Evolutionary conservation across 1,284 basidiomycete species (phyloP), one percentile per base, ranked within the genome.

Genomic region (Phellopilus nigrolimitatus): DNA sequence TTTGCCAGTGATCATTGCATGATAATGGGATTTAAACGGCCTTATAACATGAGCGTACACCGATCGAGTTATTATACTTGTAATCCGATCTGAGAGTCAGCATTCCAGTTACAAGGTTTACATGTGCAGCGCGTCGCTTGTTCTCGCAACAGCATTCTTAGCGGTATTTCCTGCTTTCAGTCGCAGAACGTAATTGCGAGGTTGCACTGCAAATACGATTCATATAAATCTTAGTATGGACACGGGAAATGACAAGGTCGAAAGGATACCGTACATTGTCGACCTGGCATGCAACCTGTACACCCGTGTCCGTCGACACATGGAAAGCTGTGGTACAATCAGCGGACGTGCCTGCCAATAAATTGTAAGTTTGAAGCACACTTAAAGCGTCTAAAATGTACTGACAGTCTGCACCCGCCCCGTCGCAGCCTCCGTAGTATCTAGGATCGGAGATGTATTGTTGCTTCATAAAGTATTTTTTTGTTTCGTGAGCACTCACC

Each of bases 141-240:
- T n/a, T n/a, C n/a, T n/a, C n/a, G n/a, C n/a, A n/a, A n/a, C n/a
- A n/a, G n/a, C n/a, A n/a, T n/a, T n/a, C n/a, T n/a, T n/a, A n/a
- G n/a, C n/a, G n/a, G n/a, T n/a, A 39, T 2, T 3, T 24, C 17
- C 12, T 27, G 13, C 9, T 25, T n/a, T 47, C 36, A 58, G 27
- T 56, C 55, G 30, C 59, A 60, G 53, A 60, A 60, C 4, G 52
- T 57, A 33, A 57, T 56, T 12, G 56, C 57, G 3, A 60, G 52
- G 37, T 60, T 55, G 33, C 57, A 57, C 59, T 60, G 19, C 10
- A 30, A 2, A 33, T n/a, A 15, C 8, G 27, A 13, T n/a, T 12
- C 30, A 28, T 2, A 31, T 12, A 15, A 51, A 19, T 22, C 6
- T 34, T 42, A 27, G n/a, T 24, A 21, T 25, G 7, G 22, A 9